These are phyloP conservation scores for Rubroboletus pulcherrimus DNA, from an alignment of 768 basidiomycete genomes.

Conservation along the genomic window DNA sequence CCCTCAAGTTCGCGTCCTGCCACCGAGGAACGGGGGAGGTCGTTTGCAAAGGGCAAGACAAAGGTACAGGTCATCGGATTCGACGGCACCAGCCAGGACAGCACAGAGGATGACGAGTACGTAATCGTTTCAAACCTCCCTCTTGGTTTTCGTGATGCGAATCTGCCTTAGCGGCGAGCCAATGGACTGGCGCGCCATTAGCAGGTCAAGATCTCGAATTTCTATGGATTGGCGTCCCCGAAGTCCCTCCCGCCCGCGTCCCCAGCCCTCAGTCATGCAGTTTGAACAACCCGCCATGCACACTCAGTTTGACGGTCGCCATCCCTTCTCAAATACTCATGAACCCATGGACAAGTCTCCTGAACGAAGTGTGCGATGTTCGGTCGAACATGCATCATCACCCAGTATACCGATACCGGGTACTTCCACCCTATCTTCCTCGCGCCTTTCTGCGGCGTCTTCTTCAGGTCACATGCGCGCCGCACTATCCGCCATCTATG, in stretches of 20 bases:
- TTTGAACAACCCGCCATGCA: constrained; percentile 44
- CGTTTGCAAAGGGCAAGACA: constrained; percentile 77
- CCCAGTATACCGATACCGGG: constrained; percentile 39
- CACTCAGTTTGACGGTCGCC: constrained; percentile 39
- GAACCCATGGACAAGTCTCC: constrained; percentile 26
- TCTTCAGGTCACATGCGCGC: constrained; percentile 35
- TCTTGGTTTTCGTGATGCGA: constrained; percentile 23
- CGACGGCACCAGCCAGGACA: constrained; percentile 71
- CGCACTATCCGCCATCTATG: constrained; percentile 47
- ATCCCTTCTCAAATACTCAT: constrained; percentile 40
- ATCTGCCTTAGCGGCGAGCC: constrained; percentile 42
- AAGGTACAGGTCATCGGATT: constrained; percentile 79
- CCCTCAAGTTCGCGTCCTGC: constrained; percentile 5
- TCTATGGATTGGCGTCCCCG: constrained; percentile 90
- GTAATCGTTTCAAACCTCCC: constrained; percentile 33
- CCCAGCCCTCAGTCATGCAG: constrained; percentile 50
- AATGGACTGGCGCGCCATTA: constrained; percentile 95
- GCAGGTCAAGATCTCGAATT: constrained; percentile 84
- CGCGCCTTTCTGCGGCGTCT: constrained; percentile 47
- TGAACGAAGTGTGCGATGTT: constrained; percentile 23
- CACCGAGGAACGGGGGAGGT: constrained; percentile 60
- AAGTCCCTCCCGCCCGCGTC: constrained; percentile 74
- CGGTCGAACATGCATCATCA: constrained; percentile 23
- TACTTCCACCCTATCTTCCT: constrained; percentile 40
- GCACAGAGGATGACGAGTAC: constrained; percentile 70